A percentile compares a stretch with the other conserved stretches of the same genome.
Conservation (phyloP, 176 grass and related monocot species). For the Cenchrus fungigraminus region DNA sequence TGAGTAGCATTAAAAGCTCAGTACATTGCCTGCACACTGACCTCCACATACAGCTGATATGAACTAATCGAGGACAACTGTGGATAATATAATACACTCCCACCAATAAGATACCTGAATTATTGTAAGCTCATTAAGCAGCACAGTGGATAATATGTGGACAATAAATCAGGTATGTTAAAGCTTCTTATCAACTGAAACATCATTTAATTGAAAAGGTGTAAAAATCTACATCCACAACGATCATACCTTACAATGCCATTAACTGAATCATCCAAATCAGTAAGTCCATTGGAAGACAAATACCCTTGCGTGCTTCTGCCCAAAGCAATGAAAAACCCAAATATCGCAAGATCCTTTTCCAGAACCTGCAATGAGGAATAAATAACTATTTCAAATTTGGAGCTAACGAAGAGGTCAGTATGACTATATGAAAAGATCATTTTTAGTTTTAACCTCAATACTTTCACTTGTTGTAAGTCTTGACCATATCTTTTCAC, state of each 20-base stretch:
- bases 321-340: conserved; percentile 98
- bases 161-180: conserved; percentile 15
- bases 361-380: conserved; percentile 83
- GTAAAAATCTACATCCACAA: conserved; percentile 28
- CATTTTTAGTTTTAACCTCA: conserved; percentile 67
- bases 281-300: conserved; percentile 70
- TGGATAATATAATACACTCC: conserved; percentile 96
- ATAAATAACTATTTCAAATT: conserved; percentile 29
- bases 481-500: conserved; percentile 99
- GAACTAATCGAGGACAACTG: conserved; percentile 98
- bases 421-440: conserved; percentile 19
- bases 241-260: conserved; percentile 78
- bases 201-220: conserved; percentile 14
- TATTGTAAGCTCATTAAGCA: conserved; percentile 27
- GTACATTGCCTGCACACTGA: conserved; percentile 51
- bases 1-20: conserved; percentile 33
- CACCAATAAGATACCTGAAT: conserved; percentile 97
- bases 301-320: conserved; percentile 91
- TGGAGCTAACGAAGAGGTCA: conserved; percentile 17
- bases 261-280: conserved; percentile 73
- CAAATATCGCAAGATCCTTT: conserved; percentile 98
- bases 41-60: conserved; percentile 98
- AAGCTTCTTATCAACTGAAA: conserved; percentile 39
- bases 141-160: neutral
- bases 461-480: conserved; percentile 99